A percentile compares a stretch with the other conserved stretches of the same genome.
These are phyloP conservation scores for Calocybe gambosa DNA, from an alignment of 1,284 basidiomycete species.

Conservation along the genomic window DNA sequence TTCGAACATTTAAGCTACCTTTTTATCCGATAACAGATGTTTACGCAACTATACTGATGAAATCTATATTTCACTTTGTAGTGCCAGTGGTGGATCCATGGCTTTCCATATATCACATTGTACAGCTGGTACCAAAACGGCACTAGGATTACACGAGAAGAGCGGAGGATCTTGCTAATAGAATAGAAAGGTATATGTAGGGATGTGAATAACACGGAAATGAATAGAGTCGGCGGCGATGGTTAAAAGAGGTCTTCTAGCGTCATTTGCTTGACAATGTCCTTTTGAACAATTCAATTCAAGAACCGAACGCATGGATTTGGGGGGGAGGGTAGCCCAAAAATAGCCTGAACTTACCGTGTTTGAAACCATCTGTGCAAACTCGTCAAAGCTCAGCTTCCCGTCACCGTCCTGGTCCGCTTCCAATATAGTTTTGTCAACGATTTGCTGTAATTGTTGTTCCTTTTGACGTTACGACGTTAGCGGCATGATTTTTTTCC, in stretches of 20 bases:
- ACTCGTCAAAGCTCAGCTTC: constrained; percentile 96
- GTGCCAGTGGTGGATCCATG: not conserved
- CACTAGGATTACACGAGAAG: not conserved
- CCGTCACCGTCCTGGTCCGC: constrained; percentile 98
- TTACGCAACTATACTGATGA: not conserved
- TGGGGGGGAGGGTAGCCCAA: too few relatives aligned
- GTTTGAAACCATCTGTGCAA: constrained; percentile 93
- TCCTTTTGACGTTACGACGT: constrained; percentile 47
- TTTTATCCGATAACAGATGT: too few relatives aligned
- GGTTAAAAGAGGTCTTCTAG: constrained; percentile 82
- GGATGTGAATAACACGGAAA: too few relatives aligned
- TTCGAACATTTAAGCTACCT: too few relatives aligned
- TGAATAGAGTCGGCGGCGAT: not conserved
- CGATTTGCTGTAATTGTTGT: constrained; percentile 98
- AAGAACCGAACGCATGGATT: too few relatives aligned
- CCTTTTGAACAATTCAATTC: constrained; percentile 34
- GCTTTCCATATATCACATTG: not conserved
- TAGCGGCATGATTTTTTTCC: not conserved
- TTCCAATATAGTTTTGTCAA: constrained; percentile 99
- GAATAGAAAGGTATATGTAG: constrained; percentile 14
- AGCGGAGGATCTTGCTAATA: constrained; percentile 4
- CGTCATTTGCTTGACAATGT: constrained; percentile 98
- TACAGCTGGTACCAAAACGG: not conserved
- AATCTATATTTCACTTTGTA: too few relatives aligned
- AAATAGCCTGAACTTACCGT: constrained; percentile 52